Evolutionary conservation across 169 alveolate genomes (phyloP).

Genomic region (Theileria orientalis): DNA sequence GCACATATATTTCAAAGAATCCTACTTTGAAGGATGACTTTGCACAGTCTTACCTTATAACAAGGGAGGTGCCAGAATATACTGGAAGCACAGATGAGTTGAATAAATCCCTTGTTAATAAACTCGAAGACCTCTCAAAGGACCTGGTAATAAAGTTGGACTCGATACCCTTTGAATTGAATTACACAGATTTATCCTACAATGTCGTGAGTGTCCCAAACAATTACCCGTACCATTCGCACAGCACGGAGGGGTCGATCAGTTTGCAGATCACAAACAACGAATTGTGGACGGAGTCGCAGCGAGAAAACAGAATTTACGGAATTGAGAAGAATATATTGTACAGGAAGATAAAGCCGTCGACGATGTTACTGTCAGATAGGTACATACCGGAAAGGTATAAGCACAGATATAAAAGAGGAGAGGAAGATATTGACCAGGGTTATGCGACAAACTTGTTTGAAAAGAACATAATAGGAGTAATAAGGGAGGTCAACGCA

Average conservation of each 20-base stretch:
- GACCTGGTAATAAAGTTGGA: conserved; percentile 10
- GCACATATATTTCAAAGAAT: not conserved
- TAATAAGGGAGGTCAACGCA: conserved; percentile 1
- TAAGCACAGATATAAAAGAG: not conserved
- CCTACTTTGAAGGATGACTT: not conserved
- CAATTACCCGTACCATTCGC: conserved; percentile 34
- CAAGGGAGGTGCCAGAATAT: not conserved
- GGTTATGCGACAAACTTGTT: not conserved
- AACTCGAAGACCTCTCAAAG: conserved; percentile 11
- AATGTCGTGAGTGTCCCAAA: not conserved
- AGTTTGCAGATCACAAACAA: conserved; percentile 16
- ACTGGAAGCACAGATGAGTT: conserved; percentile 10
- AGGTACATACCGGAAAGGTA: not conserved
- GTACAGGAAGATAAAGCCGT: conserved; percentile 20
- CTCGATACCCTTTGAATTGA: not conserved
- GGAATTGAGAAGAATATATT: conserved; percentile 23
- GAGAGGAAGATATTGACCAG: too few relatives aligned
- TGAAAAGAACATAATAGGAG: conserved; percentile 1
- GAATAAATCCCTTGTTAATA: not conserved
- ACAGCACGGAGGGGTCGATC: conserved; percentile 35
- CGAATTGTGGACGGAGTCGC: conserved; percentile 17
- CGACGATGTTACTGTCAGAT: not conserved
- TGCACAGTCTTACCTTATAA: conserved; percentile 24
- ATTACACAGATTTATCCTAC: not conserved
- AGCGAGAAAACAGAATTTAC: conserved; percentile 22